phyloP scores from a whole-genome alignment of 2,329 filamentous ascomycete genomes.

The Colletotrichum simmondsii region DNA sequence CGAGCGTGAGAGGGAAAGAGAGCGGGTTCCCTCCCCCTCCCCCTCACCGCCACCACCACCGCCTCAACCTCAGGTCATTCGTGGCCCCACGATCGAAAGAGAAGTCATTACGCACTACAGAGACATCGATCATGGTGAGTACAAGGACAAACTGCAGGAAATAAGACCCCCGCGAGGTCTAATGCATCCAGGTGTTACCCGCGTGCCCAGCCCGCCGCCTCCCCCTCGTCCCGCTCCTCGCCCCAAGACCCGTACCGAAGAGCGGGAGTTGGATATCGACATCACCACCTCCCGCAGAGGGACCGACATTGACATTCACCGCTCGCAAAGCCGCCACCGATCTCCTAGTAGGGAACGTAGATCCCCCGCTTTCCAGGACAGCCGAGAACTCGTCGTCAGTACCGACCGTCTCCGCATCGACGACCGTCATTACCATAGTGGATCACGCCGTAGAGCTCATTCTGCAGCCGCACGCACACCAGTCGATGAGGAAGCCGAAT shows the following conservation, averaged over 20 bases:
- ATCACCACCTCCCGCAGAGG: conserved; percentile 65
- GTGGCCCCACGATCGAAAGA: conserved; percentile 83
- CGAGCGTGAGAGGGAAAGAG: conserved; percentile 55
- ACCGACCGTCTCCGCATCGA: conserved; percentile 59
- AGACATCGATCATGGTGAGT: conserved; percentile 86
- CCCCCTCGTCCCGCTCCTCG: conserved; percentile 61
- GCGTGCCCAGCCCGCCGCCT: conserved; percentile 58
- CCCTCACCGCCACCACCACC: conserved; percentile 65
- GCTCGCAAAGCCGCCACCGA: conserved; percentile 46
- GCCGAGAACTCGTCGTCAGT: conserved; percentile 74
- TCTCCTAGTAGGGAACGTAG: conserved; percentile 53
- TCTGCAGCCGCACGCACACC: conserved; percentile 59
- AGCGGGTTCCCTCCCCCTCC: conserved; percentile 57
- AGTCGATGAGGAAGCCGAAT: conserved; percentile 71
- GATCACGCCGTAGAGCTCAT: conserved; percentile 60
- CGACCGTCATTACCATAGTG: conserved; percentile 51
- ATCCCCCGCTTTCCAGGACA: conserved; percentile 48
- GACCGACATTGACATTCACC: conserved; percentile 68
- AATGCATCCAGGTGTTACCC: conserved; percentile 55
- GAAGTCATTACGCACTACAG: conserved; percentile 91
- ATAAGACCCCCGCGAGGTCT: background rate
- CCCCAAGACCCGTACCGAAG: conserved; percentile 52
- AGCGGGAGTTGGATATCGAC: conserved; percentile 71
- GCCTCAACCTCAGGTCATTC: conserved; percentile 73
- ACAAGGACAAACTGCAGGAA: background rate